Base-by-base conservation (phyloP, 768 basidiomycete genomes). In the Rhodosporidiobolus sp. region DNA sequence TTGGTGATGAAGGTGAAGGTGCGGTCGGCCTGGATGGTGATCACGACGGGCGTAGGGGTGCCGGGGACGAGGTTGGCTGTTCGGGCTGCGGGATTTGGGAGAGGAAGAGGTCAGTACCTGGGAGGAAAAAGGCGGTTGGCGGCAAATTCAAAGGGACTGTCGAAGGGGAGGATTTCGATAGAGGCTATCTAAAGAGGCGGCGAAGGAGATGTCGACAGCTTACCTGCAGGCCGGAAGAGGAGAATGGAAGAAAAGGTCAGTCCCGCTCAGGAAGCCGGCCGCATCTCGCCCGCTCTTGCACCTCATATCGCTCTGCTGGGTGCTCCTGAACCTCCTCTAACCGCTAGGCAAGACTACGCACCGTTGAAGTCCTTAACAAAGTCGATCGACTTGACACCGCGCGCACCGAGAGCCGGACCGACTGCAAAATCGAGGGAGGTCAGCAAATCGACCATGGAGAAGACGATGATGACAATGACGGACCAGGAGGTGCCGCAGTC, bases 311-410 rank as follows among this genome's bases (percentile, higher is more conserved):
- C n/a, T n/a, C n/a, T n/a, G n/a, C n/a, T n/a, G n/a, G n/a, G n/a
- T n/a, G n/a, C n/a, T n/a, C n/a, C n/a, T n/a, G n/a, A n/a, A n/a
- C n/a, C n/a, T n/a, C n/a, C 38, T 7, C 38, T 7, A 14, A 43
- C 8, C 38, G 14, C 38, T 7, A 43, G 38, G 58, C 6, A 17
- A 9, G 38, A 38, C 16, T 3, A 12, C 48, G 28, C 24, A 70
- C 75, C 63, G 80, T 99, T 99, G 84, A 98, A 99, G 81, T 98
- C 94, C 82, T 97, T 99, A 85, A 94, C 96, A 80, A 99, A 99
- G 83, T 99, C 96, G 90, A 98, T 98, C 35, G 94, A 93, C 83
- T 96, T 97, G 77, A 99, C 94, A 78, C 96, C 96, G 79, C 92
- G 88, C 75, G 96, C 95, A 84, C 96, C 96, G 64, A 99, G 87